These are phyloP conservation scores for Crucibulum cyathiforme DNA, from an alignment of 1,284 basidiomycete species.

Conservation along the genomic window DNA sequence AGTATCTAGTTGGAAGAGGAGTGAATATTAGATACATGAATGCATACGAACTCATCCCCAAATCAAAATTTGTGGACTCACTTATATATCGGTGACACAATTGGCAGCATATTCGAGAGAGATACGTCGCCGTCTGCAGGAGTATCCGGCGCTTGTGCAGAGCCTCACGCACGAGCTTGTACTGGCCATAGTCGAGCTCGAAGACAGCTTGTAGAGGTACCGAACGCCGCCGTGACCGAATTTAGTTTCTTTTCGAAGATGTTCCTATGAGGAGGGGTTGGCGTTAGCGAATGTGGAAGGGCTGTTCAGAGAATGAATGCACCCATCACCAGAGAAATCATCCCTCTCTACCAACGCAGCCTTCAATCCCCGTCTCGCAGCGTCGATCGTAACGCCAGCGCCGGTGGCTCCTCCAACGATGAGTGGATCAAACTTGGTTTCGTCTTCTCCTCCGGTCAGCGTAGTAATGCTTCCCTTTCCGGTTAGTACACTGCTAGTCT, in stretches of 20 bases:
- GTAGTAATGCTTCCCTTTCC: neutral
- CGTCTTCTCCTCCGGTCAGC: constrained; percentile 10
- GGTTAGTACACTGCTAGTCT: neutral
- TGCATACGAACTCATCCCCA: neutral
- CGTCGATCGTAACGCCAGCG: constrained; percentile 93
- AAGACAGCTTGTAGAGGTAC: constrained; percentile 97
- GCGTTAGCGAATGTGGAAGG: neutral
- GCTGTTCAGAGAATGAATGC: neutral
- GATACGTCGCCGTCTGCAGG: constrained; percentile 94
- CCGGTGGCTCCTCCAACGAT: constrained; percentile 95
- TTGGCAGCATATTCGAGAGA: constrained; percentile 88
- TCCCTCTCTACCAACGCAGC: constrained; percentile 94
- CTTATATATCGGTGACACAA: constrained; percentile 94
- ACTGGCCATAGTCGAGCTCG: constrained; percentile 96
- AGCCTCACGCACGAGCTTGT: constrained; percentile 95
- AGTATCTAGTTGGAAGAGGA: constrained; percentile 66
- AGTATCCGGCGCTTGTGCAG: constrained; percentile 94
- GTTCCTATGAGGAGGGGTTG: constrained; percentile 62
- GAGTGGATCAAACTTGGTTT: constrained; percentile 78
- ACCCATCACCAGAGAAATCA: constrained; percentile 86
- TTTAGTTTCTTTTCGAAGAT: constrained; percentile 96
- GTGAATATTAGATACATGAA: constrained; percentile 3
- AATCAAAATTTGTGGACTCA: constrained; percentile 36
- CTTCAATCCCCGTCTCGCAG: constrained; percentile 88
- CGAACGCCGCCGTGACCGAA: constrained; percentile 97